phyloP scores from a whole-genome alignment of 2,329 filamentous ascomycete genomes.

The Macroventuria anomochaeta region DNA sequence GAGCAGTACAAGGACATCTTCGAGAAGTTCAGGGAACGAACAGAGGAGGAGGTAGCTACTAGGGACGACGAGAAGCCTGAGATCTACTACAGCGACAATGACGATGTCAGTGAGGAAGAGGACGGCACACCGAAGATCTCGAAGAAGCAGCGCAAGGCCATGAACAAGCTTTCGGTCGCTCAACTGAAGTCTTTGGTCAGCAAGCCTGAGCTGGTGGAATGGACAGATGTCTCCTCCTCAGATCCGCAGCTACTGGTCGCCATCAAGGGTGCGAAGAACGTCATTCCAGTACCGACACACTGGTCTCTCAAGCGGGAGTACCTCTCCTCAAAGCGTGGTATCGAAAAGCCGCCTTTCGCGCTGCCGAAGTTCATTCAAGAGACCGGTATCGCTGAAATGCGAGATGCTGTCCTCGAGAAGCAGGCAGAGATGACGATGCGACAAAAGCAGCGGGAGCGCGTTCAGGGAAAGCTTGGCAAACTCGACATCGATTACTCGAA shows the following conservation, averaged over 20 bases:
- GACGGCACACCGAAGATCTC: constrained; percentile 74
- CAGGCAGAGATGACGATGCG: constrained; percentile 90
- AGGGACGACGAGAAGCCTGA: constrained; percentile 74
- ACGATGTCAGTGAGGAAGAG: constrained; percentile 85
- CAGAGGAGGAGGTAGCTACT: constrained; percentile 66
- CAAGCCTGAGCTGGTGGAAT: constrained; percentile 94
- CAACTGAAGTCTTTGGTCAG: constrained; percentile 91
- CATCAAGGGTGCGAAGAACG: constrained; percentile 93
- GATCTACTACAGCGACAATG: constrained; percentile 81
- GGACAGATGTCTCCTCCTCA: constrained; percentile 91
- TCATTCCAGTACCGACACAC: constrained; percentile 90
- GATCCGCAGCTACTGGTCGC: constrained; percentile 90
- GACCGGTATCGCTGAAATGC: constrained; percentile 97
- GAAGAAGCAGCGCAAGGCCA: constrained; percentile 92
- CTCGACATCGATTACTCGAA: constrained; percentile 98
- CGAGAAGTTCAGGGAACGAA: constrained; percentile 67
- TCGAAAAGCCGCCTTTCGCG: constrained; percentile 92
- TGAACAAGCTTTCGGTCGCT: constrained; percentile 91
- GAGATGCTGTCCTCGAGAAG: constrained; percentile 94
- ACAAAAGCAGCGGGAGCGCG: constrained; percentile 92
- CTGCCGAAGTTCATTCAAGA: constrained; percentile 97
- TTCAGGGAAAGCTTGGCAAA: constrained; percentile 94
- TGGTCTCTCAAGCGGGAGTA: constrained; percentile 98
- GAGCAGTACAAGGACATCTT: constrained; percentile 85
- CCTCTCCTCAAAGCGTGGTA: constrained; percentile 92